Base-by-base conservation (phyloP, 345 rosid genomes). In the Nephelium lappaceum region DNA sequence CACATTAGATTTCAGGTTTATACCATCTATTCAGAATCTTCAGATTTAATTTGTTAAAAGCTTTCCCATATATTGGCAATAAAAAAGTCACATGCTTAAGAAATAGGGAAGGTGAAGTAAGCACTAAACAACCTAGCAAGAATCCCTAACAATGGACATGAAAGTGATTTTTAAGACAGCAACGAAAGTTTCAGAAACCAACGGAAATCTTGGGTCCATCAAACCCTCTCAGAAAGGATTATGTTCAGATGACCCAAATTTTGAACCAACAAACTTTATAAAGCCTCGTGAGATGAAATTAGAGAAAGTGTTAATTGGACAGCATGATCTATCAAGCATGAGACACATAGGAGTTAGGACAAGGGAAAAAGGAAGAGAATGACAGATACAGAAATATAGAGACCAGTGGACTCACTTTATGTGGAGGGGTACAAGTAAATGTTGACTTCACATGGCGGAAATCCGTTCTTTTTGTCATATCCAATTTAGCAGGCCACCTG, bases 401-500 rank as follows among this genome's bases (percentile, higher is more conserved):
- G 19, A 27, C 5, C 1, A 9, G 19, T 67, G 43, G 39, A 81
- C 97, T 90, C 86, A 96, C 99, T 83, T 82, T 89, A 87, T 93
- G 97, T 25, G 92, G 88, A 14, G 92, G 97, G 41, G 93, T 91
- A 79, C 82, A 87, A 23, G 90, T 71, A 86, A 94, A 94, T 55
- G 95, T 90, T 69, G 94, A 81, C 75, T 86, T 93, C 81, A 96
- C 88, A 77, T 93, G 89, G 86, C 85, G 94, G 81, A 94, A 89
- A 84, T 93, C 98, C 18, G 98, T 93, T 67, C 99, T 95, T 77
- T 93, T 96, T 41, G 92, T 96, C 97, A 96, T 92, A 81, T 96
- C 98, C 75, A 94, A 74, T 88, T 87, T 96, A 58, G 84, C 78
- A 63, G 98, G 99, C 99, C 99, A 96, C 80, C 99, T 94, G 97